Conservation (phyloP, 208 protist species). For the Porcisia deanei region DNA sequence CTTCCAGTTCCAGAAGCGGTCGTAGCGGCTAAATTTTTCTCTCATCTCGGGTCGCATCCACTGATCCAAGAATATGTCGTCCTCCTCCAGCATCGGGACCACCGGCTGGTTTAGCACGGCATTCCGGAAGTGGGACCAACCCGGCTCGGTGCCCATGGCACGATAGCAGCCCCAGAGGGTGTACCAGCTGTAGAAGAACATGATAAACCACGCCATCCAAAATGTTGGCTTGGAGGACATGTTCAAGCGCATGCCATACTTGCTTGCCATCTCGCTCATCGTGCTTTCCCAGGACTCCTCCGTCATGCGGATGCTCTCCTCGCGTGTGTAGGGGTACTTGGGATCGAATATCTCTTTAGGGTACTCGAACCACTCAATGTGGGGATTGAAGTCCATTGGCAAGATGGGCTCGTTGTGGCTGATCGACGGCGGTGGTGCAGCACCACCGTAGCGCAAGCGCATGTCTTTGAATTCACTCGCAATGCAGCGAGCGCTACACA, state of each 20-base stretch:
- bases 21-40: constrained; percentile 77
- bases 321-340: constrained; percentile 90
- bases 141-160: constrained; percentile 79
- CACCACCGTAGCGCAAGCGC: constrained; percentile 21
- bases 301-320: constrained; percentile 90
- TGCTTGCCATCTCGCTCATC: constrained; percentile 90
- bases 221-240: constrained; percentile 86
- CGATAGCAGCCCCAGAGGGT: constrained; percentile 91
- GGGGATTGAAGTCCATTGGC: constrained; percentile 91
- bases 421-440: constrained; percentile 63
- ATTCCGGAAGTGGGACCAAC: constrained; percentile 78
- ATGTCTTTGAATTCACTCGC: constrained; percentile 68
- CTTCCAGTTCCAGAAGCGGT: constrained; percentile 92
- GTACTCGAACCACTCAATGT: constrained; percentile 93
- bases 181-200: constrained; percentile 89
- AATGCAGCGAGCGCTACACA: constrained; percentile 29
- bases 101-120: constrained; percentile 76
- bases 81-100: constrained; percentile 81
- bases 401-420: constrained; percentile 79
- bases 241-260: constrained; percentile 88
- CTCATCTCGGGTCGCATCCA: constrained; percentile 88
- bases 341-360: constrained; percentile 91
- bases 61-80: constrained; percentile 90
- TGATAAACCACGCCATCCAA: constrained; percentile 85
- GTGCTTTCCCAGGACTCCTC: constrained; percentile 90